phyloP scores from a whole-genome alignment of 768 basidiomycete genomes.

The Podaxis sp. region DNA sequence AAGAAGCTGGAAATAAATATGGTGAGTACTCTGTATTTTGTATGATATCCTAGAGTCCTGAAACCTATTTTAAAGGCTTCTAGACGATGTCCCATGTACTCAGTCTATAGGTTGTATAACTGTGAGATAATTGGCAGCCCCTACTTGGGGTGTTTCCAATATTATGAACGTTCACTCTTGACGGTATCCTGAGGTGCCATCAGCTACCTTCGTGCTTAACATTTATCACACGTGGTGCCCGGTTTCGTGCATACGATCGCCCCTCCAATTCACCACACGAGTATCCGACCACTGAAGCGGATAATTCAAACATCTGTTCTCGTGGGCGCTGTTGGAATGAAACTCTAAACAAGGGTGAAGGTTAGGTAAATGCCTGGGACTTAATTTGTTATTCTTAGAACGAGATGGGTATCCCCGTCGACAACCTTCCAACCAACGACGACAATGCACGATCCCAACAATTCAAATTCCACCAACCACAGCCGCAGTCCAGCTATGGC shows the following conservation, averaged over 20 bases:
- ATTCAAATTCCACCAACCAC: background rate
- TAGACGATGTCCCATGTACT: constrained; percentile 28
- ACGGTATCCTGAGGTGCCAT: background rate
- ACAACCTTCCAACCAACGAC: background rate
- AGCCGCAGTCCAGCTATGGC: background rate
- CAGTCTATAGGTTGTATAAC: background rate
- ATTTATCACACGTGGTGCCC: background rate
- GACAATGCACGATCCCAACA: background rate
- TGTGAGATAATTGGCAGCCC: background rate
- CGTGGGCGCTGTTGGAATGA: background rate
- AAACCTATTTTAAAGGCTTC: constrained; percentile 25
- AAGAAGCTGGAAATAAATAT: constrained; percentile 91
- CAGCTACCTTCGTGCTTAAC: background rate
- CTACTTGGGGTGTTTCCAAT: background rate
- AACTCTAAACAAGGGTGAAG: background rate
- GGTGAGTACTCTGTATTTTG: constrained; percentile 42
- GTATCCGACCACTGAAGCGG: background rate
- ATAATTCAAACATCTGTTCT: background rate
- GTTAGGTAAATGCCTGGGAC: background rate
- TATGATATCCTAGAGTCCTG: background rate
- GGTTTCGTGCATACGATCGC: background rate
- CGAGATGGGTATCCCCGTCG: background rate
- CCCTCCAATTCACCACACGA: background rate
- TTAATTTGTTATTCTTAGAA: background rate
- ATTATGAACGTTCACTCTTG: too few species aligned